A percentile compares a stretch with the other conserved stretches of the same genome.
phyloP scores from a whole-genome alignment of 139 green algal species.

The Spirogloea muscicola region DNA sequence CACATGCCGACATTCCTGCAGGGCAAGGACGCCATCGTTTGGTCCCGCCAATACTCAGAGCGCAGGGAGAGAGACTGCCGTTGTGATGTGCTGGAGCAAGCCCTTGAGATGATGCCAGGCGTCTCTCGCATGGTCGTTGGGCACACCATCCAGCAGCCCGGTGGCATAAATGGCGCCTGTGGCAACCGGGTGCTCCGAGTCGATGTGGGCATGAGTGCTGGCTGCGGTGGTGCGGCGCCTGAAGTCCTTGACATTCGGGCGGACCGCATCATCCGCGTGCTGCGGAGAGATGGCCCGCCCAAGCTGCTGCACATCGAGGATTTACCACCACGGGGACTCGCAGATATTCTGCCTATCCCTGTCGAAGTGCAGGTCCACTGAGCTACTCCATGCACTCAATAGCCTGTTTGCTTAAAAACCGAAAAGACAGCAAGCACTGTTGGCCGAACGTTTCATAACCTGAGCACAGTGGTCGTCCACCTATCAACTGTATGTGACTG shows the following conservation, averaged over 20 bases:
- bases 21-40: constrained; percentile 79
- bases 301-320: no score
- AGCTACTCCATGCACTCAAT: no score
- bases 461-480: no score
- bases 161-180: constrained; percentile 85
- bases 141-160: constrained; percentile 87
- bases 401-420: no score
- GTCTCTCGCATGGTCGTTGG: constrained; percentile 81
- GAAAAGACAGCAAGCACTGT: no score
- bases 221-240: constrained; percentile 72
- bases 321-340: no score
- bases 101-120: constrained; percentile 72
- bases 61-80: constrained; percentile 66
- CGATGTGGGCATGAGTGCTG: constrained; percentile 89
- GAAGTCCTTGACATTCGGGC: constrained; percentile 62
- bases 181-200: constrained; percentile 76
- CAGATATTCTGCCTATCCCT: no score
- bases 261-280: constrained; percentile 12
- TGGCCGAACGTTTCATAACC: no score
- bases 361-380: no score
- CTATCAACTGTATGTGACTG: no score
- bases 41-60: constrained; percentile 82
- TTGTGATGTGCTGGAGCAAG: constrained; percentile 71
- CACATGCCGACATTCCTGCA: constrained; percentile 64
- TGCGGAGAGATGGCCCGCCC: neutral